Percentiles rank a stretch among this genome's conserved stretches.
Conservation (phyloP, 176 grass and related monocot genomes). For the Phyllostachys edulis region DNA sequence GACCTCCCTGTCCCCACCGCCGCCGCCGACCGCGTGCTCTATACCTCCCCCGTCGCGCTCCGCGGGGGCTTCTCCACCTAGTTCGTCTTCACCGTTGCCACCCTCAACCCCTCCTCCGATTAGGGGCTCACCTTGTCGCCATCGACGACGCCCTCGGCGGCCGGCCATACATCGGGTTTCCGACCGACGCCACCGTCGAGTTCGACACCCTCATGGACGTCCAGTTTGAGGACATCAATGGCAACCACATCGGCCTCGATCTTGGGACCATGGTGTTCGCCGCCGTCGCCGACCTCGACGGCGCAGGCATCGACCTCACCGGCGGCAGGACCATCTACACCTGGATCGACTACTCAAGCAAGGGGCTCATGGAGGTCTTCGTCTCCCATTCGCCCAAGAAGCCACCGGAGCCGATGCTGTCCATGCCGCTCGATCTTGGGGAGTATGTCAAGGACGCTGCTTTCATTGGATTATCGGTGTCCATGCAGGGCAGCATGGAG, state of each 20-base stretch:
- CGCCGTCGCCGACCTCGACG: slow-evolving; percentile 49
- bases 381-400: slow-evolving; percentile 57
- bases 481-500: slow-evolving; percentile 93
- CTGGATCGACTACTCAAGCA: slow-evolving; percentile 64
- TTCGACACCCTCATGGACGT: no score
- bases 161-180: slow-evolving; percentile 36
- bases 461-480: slow-evolving; percentile 69
- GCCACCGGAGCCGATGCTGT: slow-evolving; percentile 47
- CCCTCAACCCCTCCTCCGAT: slow-evolving; percentile 56
- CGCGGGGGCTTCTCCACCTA: slow-evolving; percentile 69
- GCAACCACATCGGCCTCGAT: no score
- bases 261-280: slow-evolving; percentile 65
- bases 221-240: no score
- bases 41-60: slow-evolving; percentile 40
- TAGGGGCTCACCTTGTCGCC: slow-evolving; percentile 75
- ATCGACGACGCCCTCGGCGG: slow-evolving; percentile 54
- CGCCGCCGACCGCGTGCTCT: slow-evolving; percentile 57
- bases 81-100: slow-evolving; percentile 77
- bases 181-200: background rate
- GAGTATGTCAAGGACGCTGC: slow-evolving; percentile 49
- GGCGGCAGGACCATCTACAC: slow-evolving; percentile 60
- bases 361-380: slow-evolving; percentile 44
- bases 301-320: slow-evolving; percentile 44
- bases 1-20: slow-evolving; percentile 76
- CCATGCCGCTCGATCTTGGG: slow-evolving; percentile 45